A percentile compares a stretch with the other conserved stretches of the same genome.
Conservation (phyloP, 345 rosid species). For the Eucalyptus regnans region DNA sequence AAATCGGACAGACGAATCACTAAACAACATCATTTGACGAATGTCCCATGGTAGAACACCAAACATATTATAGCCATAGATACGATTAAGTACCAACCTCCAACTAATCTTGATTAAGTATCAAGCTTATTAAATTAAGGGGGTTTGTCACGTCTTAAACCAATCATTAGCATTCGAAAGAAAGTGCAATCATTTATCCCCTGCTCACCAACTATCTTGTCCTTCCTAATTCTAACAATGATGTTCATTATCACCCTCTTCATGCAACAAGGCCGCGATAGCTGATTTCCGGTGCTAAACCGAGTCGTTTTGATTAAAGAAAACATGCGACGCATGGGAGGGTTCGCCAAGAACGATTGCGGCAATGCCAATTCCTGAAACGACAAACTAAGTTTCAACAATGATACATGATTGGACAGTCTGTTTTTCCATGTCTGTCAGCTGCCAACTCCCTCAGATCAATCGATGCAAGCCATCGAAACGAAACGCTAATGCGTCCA, state of each 20-base stretch:
- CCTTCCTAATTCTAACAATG: neutral
- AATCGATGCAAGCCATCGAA: neutral
- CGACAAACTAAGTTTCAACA: neutral
- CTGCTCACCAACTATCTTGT: neutral
- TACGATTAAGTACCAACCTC: neutral
- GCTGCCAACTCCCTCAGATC: neutral
- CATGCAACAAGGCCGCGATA: neutral
- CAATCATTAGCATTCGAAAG: neutral
- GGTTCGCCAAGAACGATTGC: neutral
- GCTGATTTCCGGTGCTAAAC: neutral
- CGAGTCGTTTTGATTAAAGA: neutral
- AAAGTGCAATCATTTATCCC: neutral
- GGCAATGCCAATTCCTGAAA: neutral
- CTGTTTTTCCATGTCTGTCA: neutral
- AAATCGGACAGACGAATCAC: neutral
- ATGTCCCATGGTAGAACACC: neutral
- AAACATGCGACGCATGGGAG: neutral
- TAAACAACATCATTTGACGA: neutral
- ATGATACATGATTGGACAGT: neutral
- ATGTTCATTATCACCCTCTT: neutral
- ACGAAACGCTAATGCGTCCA: neutral
- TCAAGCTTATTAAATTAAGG: neutral
- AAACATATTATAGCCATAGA: neutral
- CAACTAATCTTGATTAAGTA: neutral
- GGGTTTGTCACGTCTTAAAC: neutral